A percentile compares a stretch with the other conserved stretches of the same genome.
These are phyloP conservation scores for Kodamaea fungicola DNA, from an alignment of 1,139 yeast genomes.

Conservation along the genomic window DNA sequence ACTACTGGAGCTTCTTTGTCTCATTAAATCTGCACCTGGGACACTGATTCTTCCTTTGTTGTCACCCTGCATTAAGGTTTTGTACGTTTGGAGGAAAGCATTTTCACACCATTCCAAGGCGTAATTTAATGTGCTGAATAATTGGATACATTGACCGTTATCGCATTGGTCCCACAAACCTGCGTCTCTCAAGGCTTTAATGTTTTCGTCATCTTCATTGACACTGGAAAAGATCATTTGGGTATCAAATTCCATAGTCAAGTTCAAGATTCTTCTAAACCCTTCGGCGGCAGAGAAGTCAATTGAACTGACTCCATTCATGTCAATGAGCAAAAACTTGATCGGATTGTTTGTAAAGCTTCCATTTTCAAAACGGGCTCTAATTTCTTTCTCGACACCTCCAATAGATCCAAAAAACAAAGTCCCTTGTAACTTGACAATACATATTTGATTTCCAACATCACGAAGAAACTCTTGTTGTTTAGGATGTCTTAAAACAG, in stretches of 20 bases:
- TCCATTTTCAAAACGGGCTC: constrained; percentile 62
- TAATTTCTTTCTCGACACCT: constrained; percentile 74
- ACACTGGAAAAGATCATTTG: constrained; percentile 80
- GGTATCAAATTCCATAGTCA: constrained; percentile 66
- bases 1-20: constrained; percentile 11
- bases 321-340: constrained; percentile 77
- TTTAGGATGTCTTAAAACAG: constrained; percentile 87
- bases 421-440: constrained; percentile 81
- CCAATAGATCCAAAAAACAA: constrained; percentile 94
- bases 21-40: constrained; percentile 9
- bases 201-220: constrained; percentile 55
- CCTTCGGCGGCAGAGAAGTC: constrained; percentile 98
- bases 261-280: constrained; percentile 78
- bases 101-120: constrained; percentile 98
- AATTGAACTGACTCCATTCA: constrained; percentile 75
- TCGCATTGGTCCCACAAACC: constrained; percentile 57
- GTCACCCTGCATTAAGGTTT: constrained; percentile 20
- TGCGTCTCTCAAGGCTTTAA: constrained; percentile 64
- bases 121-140: constrained; percentile 73
- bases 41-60: constrained; percentile 16
- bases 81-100: constrained; percentile 71
- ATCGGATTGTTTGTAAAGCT: constrained; percentile 55
- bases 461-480: constrained; percentile 82
- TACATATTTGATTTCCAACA: constrained; percentile 89
- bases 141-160: constrained; percentile 44